Percentiles rank a stretch among this genome's conserved stretches.
Conservation (phyloP, 129 eudicot genomes). For the Helichrysum umbraculigerum region DNA sequence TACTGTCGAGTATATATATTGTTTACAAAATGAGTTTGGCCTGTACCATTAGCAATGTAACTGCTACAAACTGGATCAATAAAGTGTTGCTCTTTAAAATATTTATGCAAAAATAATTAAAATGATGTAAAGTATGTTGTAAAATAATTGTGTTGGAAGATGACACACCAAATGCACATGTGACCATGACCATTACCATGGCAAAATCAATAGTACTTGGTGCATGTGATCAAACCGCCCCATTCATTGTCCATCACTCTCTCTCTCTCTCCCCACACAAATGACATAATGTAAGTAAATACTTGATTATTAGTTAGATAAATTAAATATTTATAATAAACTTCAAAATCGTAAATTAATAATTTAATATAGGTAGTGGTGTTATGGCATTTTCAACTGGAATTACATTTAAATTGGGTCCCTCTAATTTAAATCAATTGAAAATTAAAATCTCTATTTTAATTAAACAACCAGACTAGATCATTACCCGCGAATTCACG, state of each 20-base stretch:
- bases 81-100: background rate
- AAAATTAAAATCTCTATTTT: too few relatives aligned
- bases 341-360: too few relatives aligned
- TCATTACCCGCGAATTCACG: too few relatives aligned
- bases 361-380: too few relatives aligned
- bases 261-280: background rate
- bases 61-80: conserved; percentile 1
- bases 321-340: too few relatives aligned
- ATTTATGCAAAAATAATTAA: too few relatives aligned
- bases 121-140: background rate
- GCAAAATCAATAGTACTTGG: conserved; percentile 15
- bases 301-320: too few relatives aligned
- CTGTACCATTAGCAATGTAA: conserved; percentile 3
- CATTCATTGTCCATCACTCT: conserved; percentile 19
- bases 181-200: conserved; percentile 3
- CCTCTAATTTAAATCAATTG: too few relatives aligned
- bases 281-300: too few relatives aligned
- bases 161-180: conserved; percentile 27
- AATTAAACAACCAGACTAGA: too few relatives aligned
- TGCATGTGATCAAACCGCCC: conserved; percentile 28
- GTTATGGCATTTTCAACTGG: too few relatives aligned
- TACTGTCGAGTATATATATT: background rate
- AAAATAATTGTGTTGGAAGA: conserved; percentile 27
- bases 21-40: background rate
- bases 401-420: too few relatives aligned